Conservation (phyloP, 192 early-diverging fungal species). For the Linnemannia exigua region DNA sequence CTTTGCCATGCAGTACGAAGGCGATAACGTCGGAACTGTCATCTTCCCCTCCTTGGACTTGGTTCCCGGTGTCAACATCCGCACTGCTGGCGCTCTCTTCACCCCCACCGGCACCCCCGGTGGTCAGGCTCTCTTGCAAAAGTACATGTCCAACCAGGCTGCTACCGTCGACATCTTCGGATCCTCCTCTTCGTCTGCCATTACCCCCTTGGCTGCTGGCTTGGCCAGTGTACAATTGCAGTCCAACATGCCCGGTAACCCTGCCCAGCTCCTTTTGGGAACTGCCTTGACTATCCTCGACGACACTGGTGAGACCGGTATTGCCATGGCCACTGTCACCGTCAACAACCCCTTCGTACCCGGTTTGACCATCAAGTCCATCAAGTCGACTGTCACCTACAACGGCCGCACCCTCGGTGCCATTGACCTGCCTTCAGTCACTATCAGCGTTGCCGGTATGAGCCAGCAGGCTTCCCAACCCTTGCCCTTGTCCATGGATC, state of each 20-base stretch:
- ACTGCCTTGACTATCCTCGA: slow-evolving; percentile 59
- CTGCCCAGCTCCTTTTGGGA: slow-evolving; percentile 58
- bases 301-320: slow-evolving; percentile 59
- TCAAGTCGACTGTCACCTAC: slow-evolving; percentile 64
- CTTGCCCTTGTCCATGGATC: slow-evolving; percentile 64
- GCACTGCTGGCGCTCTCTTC: slow-evolving; percentile 62
- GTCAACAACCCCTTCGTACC: slow-evolving; percentile 70
- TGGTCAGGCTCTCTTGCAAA: slow-evolving; percentile 64
- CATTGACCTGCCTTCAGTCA: slow-evolving; percentile 61
- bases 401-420: slow-evolving; percentile 60
- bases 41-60: slow-evolving; percentile 63
- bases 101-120: slow-evolving; percentile 60
- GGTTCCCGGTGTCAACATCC: slow-evolving; percentile 58
- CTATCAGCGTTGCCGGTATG: slow-evolving; percentile 59
- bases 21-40: slow-evolving; percentile 60
- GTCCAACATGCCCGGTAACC: slow-evolving; percentile 65
- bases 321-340: slow-evolving; percentile 63
- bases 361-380: slow-evolving; percentile 61
- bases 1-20: slow-evolving; percentile 62
- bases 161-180: slow-evolving; percentile 61
- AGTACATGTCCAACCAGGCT: slow-evolving; percentile 64
- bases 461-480: slow-evolving; percentile 52
- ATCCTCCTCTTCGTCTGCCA: slow-evolving; percentile 55
- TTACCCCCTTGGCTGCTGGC: slow-evolving; percentile 63
- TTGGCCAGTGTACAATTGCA: slow-evolving; percentile 57